Percentiles rank a stretch among this genome's conserved stretches.
phyloP scores from a whole-genome alignment of 2,329 filamentous ascomycete species.

The Ophiostoma himal-ulmi region DNA sequence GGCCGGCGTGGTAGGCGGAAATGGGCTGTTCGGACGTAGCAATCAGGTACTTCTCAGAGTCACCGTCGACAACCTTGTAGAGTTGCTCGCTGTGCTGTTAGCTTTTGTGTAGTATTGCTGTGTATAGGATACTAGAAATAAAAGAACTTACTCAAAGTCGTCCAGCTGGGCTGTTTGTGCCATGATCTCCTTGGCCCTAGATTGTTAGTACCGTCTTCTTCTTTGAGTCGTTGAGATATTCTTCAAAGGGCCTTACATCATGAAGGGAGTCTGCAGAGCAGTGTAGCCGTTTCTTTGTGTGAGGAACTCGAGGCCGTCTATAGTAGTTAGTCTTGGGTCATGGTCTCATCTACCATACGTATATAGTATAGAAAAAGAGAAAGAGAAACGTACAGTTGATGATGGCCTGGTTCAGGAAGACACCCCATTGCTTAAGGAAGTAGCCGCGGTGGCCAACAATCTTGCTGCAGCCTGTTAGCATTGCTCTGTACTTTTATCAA shows the following conservation, averaged over 20 bases:
- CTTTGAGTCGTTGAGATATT: background rate
- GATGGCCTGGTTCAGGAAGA: conserved; percentile 67
- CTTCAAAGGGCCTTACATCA: conserved; percentile 56
- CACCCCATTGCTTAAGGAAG: conserved; percentile 82
- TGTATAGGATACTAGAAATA: background rate
- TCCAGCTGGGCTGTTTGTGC: conserved; percentile 96
- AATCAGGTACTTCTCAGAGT: conserved; percentile 74
- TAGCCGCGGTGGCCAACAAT: conserved; percentile 92
- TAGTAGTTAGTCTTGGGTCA: background rate
- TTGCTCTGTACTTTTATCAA: no score
- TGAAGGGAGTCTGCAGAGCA: conserved; percentile 79
- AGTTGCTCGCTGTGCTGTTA: conserved; percentile 62
- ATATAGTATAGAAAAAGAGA: no score
- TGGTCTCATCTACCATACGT: background rate
- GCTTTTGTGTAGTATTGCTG: background rate
- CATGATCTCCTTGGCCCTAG: conserved; percentile 76
- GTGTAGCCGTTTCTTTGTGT: conserved; percentile 67
- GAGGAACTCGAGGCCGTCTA: conserved; percentile 78
- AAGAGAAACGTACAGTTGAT: conserved; percentile 59
- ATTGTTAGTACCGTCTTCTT: background rate
- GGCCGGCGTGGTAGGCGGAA: conserved; percentile 84
- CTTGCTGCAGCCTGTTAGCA: conserved; percentile 45
- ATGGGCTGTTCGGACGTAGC: conserved; percentile 82
- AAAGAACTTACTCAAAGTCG: conserved; percentile 64
- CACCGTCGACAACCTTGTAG: conserved; percentile 83